These are phyloP conservation scores for Backusella mclennaniae DNA, from an alignment of 192 early-diverging fungal species.

Conservation along the genomic window DNA sequence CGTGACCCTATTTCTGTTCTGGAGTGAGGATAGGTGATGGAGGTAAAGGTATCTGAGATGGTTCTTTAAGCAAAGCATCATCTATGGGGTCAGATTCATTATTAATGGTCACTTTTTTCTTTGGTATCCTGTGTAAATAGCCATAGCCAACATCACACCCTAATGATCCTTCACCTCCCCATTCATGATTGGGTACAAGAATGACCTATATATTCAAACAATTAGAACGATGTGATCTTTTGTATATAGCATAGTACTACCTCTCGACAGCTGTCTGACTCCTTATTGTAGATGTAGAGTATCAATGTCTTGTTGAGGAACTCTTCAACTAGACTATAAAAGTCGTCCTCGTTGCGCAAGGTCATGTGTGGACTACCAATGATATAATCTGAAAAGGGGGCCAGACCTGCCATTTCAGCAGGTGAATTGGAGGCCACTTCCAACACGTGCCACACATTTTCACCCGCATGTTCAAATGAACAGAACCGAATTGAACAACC, in stretches of 20 bases:
- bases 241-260: conserved; percentile 19
- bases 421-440: conserved; percentile 67
- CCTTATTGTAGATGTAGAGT: conserved; percentile 67
- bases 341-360: conserved; percentile 59
- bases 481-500: conserved; percentile 64
- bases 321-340: conserved; percentile 60
- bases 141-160: conserved; percentile 78
- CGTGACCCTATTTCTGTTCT: not conserved
- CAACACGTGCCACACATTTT: conserved; percentile 67
- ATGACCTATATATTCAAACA: conserved; percentile 44
- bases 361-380: conserved; percentile 64
- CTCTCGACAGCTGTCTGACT: conserved; percentile 60
- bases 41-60: not conserved
- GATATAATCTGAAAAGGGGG: conserved; percentile 67
- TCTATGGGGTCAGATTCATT: not conserved
- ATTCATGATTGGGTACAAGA: conserved; percentile 63
- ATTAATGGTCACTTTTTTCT: not conserved
- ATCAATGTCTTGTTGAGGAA: conserved; percentile 55
- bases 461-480: conserved; percentile 55
- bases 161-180: conserved; percentile 69
- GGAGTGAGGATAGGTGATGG: not conserved
- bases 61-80: not conserved
- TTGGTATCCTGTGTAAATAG: conserved; percentile 37
- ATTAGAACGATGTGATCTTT: not conserved
- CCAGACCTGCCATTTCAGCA: conserved; percentile 67